Evolutionary conservation across 768 basidiomycete species (phyloP), one percentile per base, ranked within the genome.

Genomic region (Tricholomella constricta): DNA sequence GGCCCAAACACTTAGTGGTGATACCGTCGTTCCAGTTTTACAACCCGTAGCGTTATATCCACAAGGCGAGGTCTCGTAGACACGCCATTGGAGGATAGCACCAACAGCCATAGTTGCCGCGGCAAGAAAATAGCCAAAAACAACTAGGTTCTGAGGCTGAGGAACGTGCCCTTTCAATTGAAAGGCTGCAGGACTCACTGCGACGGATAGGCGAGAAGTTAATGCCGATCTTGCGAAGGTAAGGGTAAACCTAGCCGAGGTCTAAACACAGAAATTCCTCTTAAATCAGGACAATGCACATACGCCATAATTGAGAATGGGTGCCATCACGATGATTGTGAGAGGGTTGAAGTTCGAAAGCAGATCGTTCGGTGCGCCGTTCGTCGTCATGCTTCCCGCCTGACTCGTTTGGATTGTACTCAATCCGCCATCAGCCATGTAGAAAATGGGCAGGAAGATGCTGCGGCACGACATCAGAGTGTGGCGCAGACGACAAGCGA

Each of bases 301-400:
- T 45, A 59, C 58, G 2, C 50, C 51, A 29, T 59, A 67, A 41
- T 68, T 68, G 49, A 70, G 36, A 23, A 72, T 43, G 3, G 69
- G 69, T 4, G 63, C 61, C 34, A 65, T 51, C 42, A 68, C 53
- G 42, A 70, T 63, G 38, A 70, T 64, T 14, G 66, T 68, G 25
- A 70, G 55, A 12, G 70, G 62, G 60, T 72, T 68, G 57, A 72
- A 68, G 51, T 69, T 72, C 7, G 57, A 51, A 23, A 71, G 52
- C 1, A 71, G 51, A 49, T 70, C 70, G 50, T 71, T 70, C 29
- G 62, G 66, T 1, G 57, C 64, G 10, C 67, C 69, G 32, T 72
- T 63, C 8, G 65, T 62, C 9, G 62, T 65, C 58, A 71, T 64
- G 23, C 63, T 62, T 14, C 65, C 68, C 2, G 66, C 70, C 52